phyloP scores from a whole-genome alignment of 225 moss, liverwort and hornwort genomes.

The Pleurozium schreberi region DNA sequence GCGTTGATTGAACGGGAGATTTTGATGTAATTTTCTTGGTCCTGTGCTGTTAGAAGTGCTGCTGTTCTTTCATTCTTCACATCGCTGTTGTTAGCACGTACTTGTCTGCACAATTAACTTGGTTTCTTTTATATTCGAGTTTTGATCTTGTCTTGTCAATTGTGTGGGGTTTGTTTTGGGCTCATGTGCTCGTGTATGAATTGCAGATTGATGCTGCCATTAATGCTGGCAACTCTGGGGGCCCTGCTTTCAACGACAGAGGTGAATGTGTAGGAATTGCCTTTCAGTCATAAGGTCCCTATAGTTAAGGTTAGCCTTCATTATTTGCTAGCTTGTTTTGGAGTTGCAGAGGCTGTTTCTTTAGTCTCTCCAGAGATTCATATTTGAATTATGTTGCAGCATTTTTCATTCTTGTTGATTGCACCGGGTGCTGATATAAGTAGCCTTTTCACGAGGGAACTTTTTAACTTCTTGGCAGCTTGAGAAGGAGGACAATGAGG shows the following conservation, averaged over 20 bases:
- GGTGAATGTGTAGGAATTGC: constrained; percentile 99
- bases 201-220: constrained; percentile 98
- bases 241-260: constrained; percentile 95
- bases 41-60: background rate
- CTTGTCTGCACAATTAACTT: background rate
- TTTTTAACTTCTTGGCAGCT: background rate
- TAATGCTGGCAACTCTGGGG: constrained; percentile 97
- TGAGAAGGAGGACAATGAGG: background rate
- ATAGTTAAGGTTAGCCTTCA: background rate
- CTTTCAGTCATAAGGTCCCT: constrained; percentile 56
- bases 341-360: background rate
- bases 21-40: background rate
- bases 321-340: constrained; percentile 27
- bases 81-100: background rate
- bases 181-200: background rate
- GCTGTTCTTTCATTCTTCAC: background rate
- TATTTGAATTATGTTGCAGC: background rate
- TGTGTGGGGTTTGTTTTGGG: background rate
- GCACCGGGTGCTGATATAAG: background rate
- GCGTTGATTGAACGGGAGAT: background rate
- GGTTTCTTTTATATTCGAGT: background rate
- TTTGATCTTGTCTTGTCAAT: background rate
- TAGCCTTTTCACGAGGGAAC: background rate
- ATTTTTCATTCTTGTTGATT: background rate
- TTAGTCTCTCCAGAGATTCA: background rate